A percentile compares a stretch with the other conserved stretches of the same genome.
Conservation (phyloP, 2,329 filamentous ascomycete genomes). For the Cladobotryum protrusum region DNA sequence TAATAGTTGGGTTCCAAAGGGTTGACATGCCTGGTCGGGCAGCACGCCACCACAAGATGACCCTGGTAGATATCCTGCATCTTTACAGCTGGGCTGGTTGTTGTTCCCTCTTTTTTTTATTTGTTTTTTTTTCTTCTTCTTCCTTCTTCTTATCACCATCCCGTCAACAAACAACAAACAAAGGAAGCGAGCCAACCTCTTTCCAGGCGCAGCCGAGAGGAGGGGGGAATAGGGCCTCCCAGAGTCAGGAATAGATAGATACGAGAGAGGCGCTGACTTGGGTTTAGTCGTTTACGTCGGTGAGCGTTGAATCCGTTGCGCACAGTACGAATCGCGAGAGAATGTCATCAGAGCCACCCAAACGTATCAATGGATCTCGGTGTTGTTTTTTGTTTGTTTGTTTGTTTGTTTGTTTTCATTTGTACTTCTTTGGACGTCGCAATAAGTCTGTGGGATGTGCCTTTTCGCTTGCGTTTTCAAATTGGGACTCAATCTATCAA, state of each 20-base stretch:
- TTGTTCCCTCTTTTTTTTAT: background rate
- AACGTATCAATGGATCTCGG: no score
- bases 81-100: background rate
- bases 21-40: constrained; percentile 12
- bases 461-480: constrained; percentile 2
- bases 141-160: background rate
- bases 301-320: background rate
- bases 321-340: constrained; percentile 1
- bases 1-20: constrained; percentile 4
- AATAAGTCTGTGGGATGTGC: constrained; percentile 4
- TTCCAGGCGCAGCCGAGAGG: no score
- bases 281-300: no score
- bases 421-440: background rate
- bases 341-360: no score
- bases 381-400: no score
- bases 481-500: no score
- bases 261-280: no score
- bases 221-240: no score
- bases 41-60: constrained; percentile 6
- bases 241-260: no score
- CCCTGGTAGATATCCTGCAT: no score
- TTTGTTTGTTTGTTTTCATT: background rate
- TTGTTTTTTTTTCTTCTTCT: background rate
- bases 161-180: background rate
- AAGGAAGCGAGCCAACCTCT: no score